Evolutionary conservation across 2,329 filamentous ascomycete species (phyloP).

Genomic region (Zalaria obscura): DNA sequence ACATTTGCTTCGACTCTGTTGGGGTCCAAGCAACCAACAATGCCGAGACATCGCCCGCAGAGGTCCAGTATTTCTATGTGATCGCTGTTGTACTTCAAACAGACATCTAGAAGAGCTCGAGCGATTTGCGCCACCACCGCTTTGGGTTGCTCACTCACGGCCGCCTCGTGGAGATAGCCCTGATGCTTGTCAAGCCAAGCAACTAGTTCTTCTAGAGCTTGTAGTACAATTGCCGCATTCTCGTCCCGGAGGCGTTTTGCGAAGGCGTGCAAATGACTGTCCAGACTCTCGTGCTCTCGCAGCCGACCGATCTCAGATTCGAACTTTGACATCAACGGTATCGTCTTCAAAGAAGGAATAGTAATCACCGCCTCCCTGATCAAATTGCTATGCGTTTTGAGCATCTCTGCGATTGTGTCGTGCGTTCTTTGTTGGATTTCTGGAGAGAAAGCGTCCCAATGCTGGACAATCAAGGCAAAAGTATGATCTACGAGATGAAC

Average conservation of each 20-base stretch:
- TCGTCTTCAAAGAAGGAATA: constrained; percentile 62
- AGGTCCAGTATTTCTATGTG: constrained; percentile 55
- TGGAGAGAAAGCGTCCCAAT: constrained; percentile 58
- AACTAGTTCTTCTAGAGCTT: constrained; percentile 65
- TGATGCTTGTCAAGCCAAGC: constrained; percentile 61
- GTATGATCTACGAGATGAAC: constrained; percentile 74
- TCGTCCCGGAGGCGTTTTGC: constrained; percentile 65
- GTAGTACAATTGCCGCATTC: constrained; percentile 70
- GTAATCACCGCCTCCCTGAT: constrained; percentile 56
- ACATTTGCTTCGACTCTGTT: constrained; percentile 72
- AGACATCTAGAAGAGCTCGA: constrained; percentile 71
- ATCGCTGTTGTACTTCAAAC: constrained; percentile 60
- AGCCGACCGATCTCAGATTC: constrained; percentile 51
- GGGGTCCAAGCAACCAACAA: constrained; percentile 83
- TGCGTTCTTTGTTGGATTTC: constrained; percentile 45
- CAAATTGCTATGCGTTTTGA: constrained; percentile 46
- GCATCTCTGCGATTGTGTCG: constrained; percentile 48
- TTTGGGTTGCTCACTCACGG: constrained; percentile 73
- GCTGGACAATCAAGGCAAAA: constrained; percentile 70
- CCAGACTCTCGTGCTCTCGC: constrained; percentile 50
- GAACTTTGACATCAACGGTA: constrained; percentile 54
- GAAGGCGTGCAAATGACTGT: constrained; percentile 57
- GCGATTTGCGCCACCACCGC: constrained; percentile 56
- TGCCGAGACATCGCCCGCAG: constrained; percentile 69
- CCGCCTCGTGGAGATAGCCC: constrained; percentile 62